These are phyloP conservation scores for Didymosphaeria variabile DNA, from an alignment of 2,329 filamentous ascomycete species.

Conservation along the genomic window DNA sequence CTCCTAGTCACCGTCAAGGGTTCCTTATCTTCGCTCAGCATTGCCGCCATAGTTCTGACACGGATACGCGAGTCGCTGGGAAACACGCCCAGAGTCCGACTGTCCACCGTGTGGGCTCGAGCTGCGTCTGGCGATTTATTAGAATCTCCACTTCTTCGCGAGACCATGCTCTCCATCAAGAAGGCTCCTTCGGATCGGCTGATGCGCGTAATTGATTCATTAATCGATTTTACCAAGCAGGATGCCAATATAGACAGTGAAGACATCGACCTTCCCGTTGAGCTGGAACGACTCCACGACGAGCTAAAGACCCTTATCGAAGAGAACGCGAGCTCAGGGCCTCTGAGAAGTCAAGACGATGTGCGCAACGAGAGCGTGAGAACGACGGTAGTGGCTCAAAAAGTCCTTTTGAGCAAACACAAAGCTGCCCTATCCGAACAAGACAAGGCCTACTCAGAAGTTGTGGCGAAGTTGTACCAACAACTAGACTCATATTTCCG, in stretches of 20 bases:
- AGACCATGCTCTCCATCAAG: slow-evolving; percentile 66
- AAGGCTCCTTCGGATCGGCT: slow-evolving; percentile 67
- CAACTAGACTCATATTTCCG: slow-evolving; percentile 60
- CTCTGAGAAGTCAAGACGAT: slow-evolving; percentile 78
- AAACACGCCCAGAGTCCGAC: slow-evolving; percentile 44
- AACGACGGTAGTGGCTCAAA: slow-evolving; percentile 82
- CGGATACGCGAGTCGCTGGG: slow-evolving; percentile 51
- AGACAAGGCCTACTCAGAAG: slow-evolving; percentile 73
- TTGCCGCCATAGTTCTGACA: slow-evolving; percentile 46
- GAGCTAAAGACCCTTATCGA: slow-evolving; percentile 45
- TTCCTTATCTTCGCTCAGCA: slow-evolving; percentile 53
- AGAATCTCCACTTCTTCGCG: slow-evolving; percentile 61
- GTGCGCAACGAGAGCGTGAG: slow-evolving; percentile 74
- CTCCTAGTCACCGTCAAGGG: slow-evolving; percentile 48
- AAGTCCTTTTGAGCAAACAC: slow-evolving; percentile 80
- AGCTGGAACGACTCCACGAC: slow-evolving; percentile 36
- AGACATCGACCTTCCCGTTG: slow-evolving; percentile 28
- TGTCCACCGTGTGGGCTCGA: slow-evolving; percentile 67
- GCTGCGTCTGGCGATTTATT: slow-evolving; percentile 66
- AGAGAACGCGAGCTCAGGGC: slow-evolving; percentile 31
- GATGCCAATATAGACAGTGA: not conserved
- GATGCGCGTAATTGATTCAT: slow-evolving; percentile 52
- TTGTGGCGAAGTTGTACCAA: slow-evolving; percentile 67
- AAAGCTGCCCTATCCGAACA: slow-evolving; percentile 74
- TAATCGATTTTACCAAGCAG: slow-evolving; percentile 30